Evolutionary conservation across 495 filamentous ascomycete genomes (phyloP).

Genomic region (Parmelia sp.): DNA sequence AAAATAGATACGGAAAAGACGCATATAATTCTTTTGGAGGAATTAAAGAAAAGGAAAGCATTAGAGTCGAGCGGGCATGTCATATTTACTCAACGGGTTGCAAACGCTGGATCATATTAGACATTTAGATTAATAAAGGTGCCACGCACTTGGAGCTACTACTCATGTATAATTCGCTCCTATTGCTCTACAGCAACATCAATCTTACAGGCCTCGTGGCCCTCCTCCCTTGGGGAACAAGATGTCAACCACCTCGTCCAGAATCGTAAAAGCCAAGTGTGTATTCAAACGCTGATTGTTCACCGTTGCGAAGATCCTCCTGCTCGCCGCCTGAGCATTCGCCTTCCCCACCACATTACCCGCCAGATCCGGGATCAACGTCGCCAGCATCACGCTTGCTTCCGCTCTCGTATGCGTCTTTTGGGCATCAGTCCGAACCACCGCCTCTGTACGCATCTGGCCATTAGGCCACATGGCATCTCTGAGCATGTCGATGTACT

Average conservation of each 20-base stretch:
- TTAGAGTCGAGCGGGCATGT: background rate
- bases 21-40: no score
- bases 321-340: slow-evolving; percentile 77
- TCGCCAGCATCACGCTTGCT: slow-evolving; percentile 72
- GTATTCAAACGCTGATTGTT: slow-evolving; percentile 67
- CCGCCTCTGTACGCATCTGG: slow-evolving; percentile 41
- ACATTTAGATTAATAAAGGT: background rate
- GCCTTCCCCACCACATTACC: slow-evolving; percentile 77
- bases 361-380: slow-evolving; percentile 72
- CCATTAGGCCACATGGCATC: slow-evolving; percentile 73
- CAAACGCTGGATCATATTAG: background rate
- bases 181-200: background rate
- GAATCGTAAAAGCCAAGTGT: slow-evolving; percentile 68
- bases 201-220: background rate
- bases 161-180: background rate
- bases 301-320: slow-evolving; percentile 72
- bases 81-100: no score
- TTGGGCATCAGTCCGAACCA: slow-evolving; percentile 55
- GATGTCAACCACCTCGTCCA: slow-evolving; percentile 71
- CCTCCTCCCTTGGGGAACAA: slow-evolving; percentile 48
- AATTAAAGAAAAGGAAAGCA: background rate
- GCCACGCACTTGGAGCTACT: background rate
- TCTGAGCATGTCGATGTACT: slow-evolving; percentile 63
- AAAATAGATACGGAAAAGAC: no score
- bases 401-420: slow-evolving; percentile 63